Base-by-base conservation (phyloP, 306 rosid species). In the Ziziphus jujuba region DNA sequence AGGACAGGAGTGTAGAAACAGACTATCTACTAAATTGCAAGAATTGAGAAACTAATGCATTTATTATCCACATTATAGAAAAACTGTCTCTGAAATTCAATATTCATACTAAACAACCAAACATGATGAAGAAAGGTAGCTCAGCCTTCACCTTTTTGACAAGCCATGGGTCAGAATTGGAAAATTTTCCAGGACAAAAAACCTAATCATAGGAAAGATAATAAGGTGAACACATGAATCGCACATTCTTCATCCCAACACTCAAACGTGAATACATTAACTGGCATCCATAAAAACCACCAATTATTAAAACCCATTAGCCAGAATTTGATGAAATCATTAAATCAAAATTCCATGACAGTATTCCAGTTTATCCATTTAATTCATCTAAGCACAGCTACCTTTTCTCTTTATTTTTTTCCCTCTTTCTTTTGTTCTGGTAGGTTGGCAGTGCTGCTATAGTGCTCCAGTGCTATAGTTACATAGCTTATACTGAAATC, bases 211-310 rank as follows among this genome's bases (percentile, higher is more conserved):
- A 73, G 13, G 45, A 22, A 36, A 65, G 28, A n/a, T 7, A 22
- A 3, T 47, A 50, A 45, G n/a, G 19, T 40, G 33, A 21, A 5
- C 6, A 58, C 59, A 55, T 53, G 13, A 38, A 51, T 31, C 38
- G 22, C 43, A 12, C 25, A 9, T 3, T 47, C 48, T n/a, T 19
- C 31, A 38, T 36, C 51, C 33, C 40, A 62, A 53, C 59, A 43
- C 63, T 75, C 65, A 22, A 25, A 66, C 21, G 58, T 36, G 36
- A 49, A 36, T 28, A 4, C 57, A 56, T 56, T 7, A 56, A 48
- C 17, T 25, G 44, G 23, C 65, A 7, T 23, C 56, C 24, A 8
- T 1, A 34, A 38, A 48, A 22, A 40, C 65, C 72, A 65, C 54
- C 40, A 12, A 14, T 2, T 14, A 19, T 71, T 51, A 9, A 36